Evolutionary conservation across 2,329 filamentous ascomycete genomes (phyloP), one percentile per base, ranked within the genome.

Genomic region (Cordyceps militaris): DNA sequence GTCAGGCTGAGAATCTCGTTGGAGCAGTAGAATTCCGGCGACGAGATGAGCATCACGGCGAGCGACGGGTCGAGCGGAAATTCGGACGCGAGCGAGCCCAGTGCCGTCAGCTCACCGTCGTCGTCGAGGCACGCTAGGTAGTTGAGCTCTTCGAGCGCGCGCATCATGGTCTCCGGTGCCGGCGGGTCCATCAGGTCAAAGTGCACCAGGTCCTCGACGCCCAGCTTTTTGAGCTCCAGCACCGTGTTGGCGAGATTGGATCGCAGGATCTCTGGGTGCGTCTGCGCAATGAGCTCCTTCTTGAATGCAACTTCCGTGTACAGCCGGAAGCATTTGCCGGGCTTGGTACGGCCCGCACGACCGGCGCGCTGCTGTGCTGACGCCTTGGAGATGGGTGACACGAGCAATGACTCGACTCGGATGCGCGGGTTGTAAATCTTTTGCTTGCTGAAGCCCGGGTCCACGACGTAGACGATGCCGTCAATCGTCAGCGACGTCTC

Each of bases 111-210:
- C 67, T 97, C 89, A 65, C 94, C 94, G 64, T 99, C 93, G 66
- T 99, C 94, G 67, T 99, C 92, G 6, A 99, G 82, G 72, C 94
- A 97, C 14, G 93, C 91, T 16, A 99, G 82, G 71, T 97, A 99
- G 74, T 99, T 99, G 58, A 99, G 84, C 75, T 99, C 94, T 72
- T 99, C 94, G 23, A 99, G 78, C 3, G 94, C 94, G 64, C 95
- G 86, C 93, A 99, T 99, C 73, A 99, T 86, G 10, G 95, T 99
- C 76, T 99, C 95, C 0, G 94, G 95, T 1, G 95, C 93, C 0
- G 94, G 94, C 24, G 94, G 94, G 66, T 99, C 94, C 93, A 99
- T 97, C 49, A 99, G 81, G 70, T 99, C 95, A 69, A 99, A 99
- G 74, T 99, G 94, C 11, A 99, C 94, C 51, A 99, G 79, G 72